phyloP scores from a whole-genome alignment of 441 rosid genomes.

The Pelargonium exstipulatum region DNA sequence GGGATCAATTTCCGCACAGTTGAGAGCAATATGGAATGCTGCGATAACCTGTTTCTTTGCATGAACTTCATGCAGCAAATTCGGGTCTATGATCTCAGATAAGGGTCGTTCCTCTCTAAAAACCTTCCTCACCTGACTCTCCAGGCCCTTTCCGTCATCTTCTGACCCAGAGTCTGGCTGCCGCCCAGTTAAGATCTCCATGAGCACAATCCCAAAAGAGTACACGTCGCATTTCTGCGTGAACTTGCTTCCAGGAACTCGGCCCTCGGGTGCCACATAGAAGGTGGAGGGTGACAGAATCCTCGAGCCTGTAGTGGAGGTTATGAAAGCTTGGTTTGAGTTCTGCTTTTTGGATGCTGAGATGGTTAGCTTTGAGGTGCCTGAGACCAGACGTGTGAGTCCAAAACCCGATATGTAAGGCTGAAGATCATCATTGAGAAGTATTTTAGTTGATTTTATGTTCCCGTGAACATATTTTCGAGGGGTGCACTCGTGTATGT shows the following conservation, averaged over 20 bases:
- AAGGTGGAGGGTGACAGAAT: not conserved
- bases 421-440: conserved; percentile 61
- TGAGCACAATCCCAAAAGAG: not conserved
- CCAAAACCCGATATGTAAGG: conserved; percentile 78
- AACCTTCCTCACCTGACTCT: conserved; percentile 3
- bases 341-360: conserved; percentile 20
- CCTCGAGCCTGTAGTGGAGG: not conserved
- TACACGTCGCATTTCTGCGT: not conserved
- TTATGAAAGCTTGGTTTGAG: conserved; percentile 36
- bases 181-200: not conserved
- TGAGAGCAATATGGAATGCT: not conserved
- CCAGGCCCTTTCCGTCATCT: too few relatives aligned
- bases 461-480: conserved; percentile 81
- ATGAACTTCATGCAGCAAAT: conserved; percentile 3
- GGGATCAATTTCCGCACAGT: not conserved
- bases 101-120: not conserved
- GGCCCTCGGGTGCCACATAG: not conserved
- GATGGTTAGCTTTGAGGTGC: conserved; percentile 26
- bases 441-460: conserved; percentile 79
- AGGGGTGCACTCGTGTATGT: conserved; percentile 94
- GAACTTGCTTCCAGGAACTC: not conserved
- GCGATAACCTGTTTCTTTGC: conserved; percentile 3
- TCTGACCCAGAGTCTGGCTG: not conserved
- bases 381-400: conserved; percentile 56
- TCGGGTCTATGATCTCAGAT: conserved; percentile 1